phyloP scores from a whole-genome alignment of 2,329 filamentous ascomycete genomes.

The Cercospora brassicicola region DNA sequence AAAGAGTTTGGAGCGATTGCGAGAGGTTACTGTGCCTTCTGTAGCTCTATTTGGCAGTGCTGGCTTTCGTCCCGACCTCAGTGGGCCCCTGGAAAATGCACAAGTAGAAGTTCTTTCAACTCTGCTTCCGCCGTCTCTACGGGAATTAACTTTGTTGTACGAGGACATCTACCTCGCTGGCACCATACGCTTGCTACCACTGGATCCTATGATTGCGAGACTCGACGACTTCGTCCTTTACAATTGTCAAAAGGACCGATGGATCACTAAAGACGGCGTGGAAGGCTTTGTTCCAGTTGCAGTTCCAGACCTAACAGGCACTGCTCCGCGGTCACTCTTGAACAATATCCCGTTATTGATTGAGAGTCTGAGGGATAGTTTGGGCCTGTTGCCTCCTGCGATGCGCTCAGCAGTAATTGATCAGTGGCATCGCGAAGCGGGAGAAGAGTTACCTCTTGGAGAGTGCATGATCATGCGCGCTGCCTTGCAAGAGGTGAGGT shows the following conservation, averaged over 20 bases:
- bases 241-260: slow-evolving; percentile 8
- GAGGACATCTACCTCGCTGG: slow-evolving; percentile 9
- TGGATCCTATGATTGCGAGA: not conserved
- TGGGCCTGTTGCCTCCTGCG: not conserved
- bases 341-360: not conserved
- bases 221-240: slow-evolving; percentile 1
- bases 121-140: slow-evolving; percentile 3
- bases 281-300: not conserved
- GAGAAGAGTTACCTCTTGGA: not conserved
- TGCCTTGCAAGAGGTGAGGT: not conserved
- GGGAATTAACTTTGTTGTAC: not conserved
- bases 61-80: not conserved
- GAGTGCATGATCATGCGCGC: not conserved
- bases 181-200: not conserved
- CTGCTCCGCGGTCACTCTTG: not conserved
- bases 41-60: slow-evolving; percentile 1
- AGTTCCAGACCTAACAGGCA: not conserved
- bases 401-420: not conserved
- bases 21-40: not conserved
- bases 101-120: not conserved
- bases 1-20: not conserved
- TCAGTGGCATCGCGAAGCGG: slow-evolving; percentile 3
- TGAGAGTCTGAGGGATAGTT: not conserved
- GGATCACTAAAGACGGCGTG: slow-evolving; percentile 2
- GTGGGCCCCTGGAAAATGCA: too few relatives aligned